Conservation (phyloP, 225 moss, liverwort and hornwort species). For the Sphagnum tenellum region DNA sequence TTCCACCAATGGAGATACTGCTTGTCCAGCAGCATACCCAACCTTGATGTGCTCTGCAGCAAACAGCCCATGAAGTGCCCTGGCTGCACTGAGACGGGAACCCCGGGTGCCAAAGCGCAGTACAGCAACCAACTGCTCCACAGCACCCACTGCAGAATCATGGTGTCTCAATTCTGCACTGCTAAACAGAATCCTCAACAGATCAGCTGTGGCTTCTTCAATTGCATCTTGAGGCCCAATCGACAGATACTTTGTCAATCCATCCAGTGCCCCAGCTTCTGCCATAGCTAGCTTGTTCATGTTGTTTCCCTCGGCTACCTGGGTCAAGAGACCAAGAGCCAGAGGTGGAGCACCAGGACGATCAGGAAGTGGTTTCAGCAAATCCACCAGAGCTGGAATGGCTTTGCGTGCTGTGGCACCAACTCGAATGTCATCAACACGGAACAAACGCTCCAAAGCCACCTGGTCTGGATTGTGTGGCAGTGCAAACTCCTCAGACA, state of each 20-base stretch:
- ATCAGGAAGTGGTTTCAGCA: slow-evolving; percentile 87
- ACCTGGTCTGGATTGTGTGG: slow-evolving; percentile 86
- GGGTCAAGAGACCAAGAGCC: slow-evolving; percentile 78
- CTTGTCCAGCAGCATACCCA: slow-evolving; percentile 93
- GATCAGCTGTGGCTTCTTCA: slow-evolving; percentile 91
- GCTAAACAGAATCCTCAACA: slow-evolving; percentile 75
- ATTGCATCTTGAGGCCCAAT: slow-evolving; percentile 95
- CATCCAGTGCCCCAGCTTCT: slow-evolving; percentile 94
- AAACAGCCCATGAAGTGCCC: slow-evolving; percentile 80
- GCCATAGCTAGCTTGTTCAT: slow-evolving; percentile 97
- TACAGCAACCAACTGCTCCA: slow-evolving; percentile 92
- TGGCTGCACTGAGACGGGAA: slow-evolving; percentile 83
- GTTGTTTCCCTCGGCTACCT: slow-evolving; percentile 85
- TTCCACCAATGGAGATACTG: slow-evolving; percentile 85
- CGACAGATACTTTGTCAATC: slow-evolving; percentile 86
- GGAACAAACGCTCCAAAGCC: slow-evolving; percentile 83
- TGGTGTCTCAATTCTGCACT: slow-evolving; percentile 80
- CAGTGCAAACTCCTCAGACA: slow-evolving; percentile 79
- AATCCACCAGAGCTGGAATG: slow-evolving; percentile 88
- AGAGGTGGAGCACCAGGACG: slow-evolving; percentile 95
- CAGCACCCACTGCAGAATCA: slow-evolving; percentile 78
- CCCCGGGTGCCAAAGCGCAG: slow-evolving; percentile 86
- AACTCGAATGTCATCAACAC: slow-evolving; percentile 92
- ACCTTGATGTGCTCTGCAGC: slow-evolving; percentile 75
- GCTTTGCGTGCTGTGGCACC: slow-evolving; percentile 97